Percentiles rank a stretch among this genome's conserved stretches.
Conservation (phyloP, 805 yeast genomes). For the Wickerhamomyces chambardii region DNA sequence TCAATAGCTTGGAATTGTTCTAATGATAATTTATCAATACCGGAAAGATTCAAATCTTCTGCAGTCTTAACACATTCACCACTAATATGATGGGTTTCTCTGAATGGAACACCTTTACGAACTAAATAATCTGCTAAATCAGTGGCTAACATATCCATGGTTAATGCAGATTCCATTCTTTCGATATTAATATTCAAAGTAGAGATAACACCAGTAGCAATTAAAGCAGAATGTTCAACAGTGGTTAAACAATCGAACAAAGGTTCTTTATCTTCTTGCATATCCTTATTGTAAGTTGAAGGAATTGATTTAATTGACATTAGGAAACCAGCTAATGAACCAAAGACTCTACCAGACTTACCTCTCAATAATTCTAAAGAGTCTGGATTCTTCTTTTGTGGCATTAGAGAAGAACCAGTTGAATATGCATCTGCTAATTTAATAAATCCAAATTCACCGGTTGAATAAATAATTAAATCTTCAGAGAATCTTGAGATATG, state of each 20-base stretch:
- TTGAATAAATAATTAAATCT: slow-evolving; percentile 91
- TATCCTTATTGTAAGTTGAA: slow-evolving; percentile 94
- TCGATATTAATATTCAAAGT: slow-evolving; percentile 68
- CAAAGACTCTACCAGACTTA: slow-evolving; percentile 95
- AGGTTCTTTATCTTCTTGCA: slow-evolving; percentile 99
- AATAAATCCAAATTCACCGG: slow-evolving; percentile 95
- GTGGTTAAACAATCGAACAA: slow-evolving; percentile 84
- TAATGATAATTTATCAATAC: slow-evolving; percentile 77
- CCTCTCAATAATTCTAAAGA: slow-evolving; percentile 93
- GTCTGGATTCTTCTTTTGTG: slow-evolving; percentile 98
- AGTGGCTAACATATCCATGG: slow-evolving; percentile 99
- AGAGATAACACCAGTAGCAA: slow-evolving; percentile 94
- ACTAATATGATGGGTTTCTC: slow-evolving; percentile 98
- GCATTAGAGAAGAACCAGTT: slow-evolving; percentile 97
- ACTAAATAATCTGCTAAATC: slow-evolving; percentile 97
- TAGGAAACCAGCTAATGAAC: slow-evolving; percentile 89
- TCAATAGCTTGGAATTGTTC: slow-evolving; percentile 80
- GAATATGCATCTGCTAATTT: slow-evolving; percentile 96
- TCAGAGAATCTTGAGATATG: slow-evolving; percentile 93
- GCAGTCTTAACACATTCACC: slow-evolving; percentile 95
- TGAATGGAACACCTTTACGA: slow-evolving; percentile 96
- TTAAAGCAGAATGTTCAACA: slow-evolving; percentile 86
- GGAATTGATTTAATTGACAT: slow-evolving; percentile 97
- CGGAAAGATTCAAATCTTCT: slow-evolving; percentile 66
- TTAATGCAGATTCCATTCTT: slow-evolving; percentile 79